phyloP scores from a whole-genome alignment of 139 green algal species.

The Chlamydomonas urium region DNA sequence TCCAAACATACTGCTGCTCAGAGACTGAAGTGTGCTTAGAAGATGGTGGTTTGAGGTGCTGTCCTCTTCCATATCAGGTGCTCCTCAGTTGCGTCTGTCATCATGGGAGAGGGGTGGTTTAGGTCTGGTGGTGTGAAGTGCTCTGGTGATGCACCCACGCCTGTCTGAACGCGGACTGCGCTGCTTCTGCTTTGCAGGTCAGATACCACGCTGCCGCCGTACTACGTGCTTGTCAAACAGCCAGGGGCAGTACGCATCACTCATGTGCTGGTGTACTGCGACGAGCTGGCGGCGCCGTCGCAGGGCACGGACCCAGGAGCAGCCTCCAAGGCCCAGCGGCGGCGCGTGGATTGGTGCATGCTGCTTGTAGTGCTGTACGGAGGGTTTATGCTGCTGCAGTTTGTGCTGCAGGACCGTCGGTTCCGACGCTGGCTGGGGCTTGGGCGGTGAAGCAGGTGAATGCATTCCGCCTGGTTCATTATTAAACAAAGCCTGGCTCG shows the following conservation, averaged over 20 bases:
- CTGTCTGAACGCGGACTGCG: no score
- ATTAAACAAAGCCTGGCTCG: no score
- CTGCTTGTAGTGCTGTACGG: conserved; percentile 29
- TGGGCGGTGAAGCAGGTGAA: background rate
- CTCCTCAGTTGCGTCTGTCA: background rate
- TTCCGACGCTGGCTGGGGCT: conserved; percentile 7
- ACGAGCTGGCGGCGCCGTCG: background rate
- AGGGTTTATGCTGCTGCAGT: conserved; percentile 24
- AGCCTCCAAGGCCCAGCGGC: background rate
- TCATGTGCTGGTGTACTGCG: conserved; percentile 33
- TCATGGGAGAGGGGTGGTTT: background rate
- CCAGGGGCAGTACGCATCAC: conserved; percentile 22
- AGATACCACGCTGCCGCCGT: conserved; percentile 21
- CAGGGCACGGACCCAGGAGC: background rate
- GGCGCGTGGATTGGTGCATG: conserved; percentile 21
- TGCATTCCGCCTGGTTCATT: no score
- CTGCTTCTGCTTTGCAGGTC: no score
- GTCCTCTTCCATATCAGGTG: background rate
- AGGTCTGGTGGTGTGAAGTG: background rate
- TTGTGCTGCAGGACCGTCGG: conserved; percentile 11
- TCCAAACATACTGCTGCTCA: no score
- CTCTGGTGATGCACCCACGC: background rate
- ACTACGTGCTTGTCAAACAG: conserved; percentile 31
- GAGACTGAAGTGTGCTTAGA: no score
- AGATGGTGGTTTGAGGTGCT: background rate